Evolutionary conservation across 306 rosid genomes (phyloP), one percentile per base, ranked within the genome.

Genomic region (Mimosa pudica): DNA sequence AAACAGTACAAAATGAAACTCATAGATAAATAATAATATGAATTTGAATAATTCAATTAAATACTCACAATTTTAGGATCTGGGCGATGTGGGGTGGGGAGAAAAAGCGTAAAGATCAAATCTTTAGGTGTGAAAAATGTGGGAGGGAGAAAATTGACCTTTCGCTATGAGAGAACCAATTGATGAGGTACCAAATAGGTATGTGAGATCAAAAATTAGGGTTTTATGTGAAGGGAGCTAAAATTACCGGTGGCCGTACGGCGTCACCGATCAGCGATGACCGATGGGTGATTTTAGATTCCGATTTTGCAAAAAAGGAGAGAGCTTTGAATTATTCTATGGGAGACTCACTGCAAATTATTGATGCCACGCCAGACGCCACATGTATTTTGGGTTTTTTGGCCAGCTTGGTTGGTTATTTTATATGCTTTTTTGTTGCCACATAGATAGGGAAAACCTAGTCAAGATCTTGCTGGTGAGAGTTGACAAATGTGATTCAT

Each of bases 211-310:
- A 64, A 70, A 77, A 85, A 85, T 84, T 87, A 88, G 97, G 97
- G 91, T 82, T 88, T 81, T 85, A 67, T 85, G 89, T 80, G 78
- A 80, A 88, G 73, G 86, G 87, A 82, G 87, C 58, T 52, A 80
- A 85, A 82, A 82, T 77, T 79, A 83, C 58, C 84, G 82, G 88
- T 88, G 84, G 89, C 82, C 88, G 14, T 12, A 88, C 85, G 88
- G 87, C 79, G 87, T 85, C 89, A 79, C 91, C 76, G 30, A 24
- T 24, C 30, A 24, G 30, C 30, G 30, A 24, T 24, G 30, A 24
- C 30, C 30, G 86, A 85, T 84, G 82, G 73, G 80, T 69, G 65
- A 86, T 78, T 85, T 81, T 79, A 70, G 6, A 6, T 20, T 55
- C 62, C 62, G 11, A 8, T 55, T 55, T 55, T 55, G 30, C 62